Percentiles rank a stretch among this genome's conserved stretches.
Evolutionary conservation across 2,329 filamentous ascomycete species (phyloP).

Genomic region (Cladophialophora bantiana): DNA sequence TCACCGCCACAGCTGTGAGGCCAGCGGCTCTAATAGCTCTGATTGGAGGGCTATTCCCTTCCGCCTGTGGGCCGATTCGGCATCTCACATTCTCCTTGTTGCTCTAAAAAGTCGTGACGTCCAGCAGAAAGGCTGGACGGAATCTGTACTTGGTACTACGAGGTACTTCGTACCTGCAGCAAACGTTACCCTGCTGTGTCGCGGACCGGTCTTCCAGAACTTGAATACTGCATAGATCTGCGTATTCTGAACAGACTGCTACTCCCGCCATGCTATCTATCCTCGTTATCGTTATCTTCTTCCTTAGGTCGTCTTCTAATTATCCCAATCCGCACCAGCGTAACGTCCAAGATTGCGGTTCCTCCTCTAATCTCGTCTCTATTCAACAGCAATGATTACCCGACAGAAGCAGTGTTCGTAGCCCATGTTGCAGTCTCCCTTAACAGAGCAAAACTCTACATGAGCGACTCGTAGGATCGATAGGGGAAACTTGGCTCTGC

Average conservation of each 20-base stretch:
- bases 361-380: neutral
- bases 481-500: too few relatives aligned
- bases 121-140: neutral
- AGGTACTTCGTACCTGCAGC: constrained; percentile 9
- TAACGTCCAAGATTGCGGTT: neutral
- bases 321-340: neutral
- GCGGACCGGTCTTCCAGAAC: neutral
- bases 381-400: neutral
- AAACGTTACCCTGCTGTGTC: neutral
- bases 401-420: neutral
- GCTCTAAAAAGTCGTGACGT: neutral
- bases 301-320: neutral
- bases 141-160: too few relatives aligned
- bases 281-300: neutral
- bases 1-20: neutral
- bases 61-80: constrained; percentile 29
- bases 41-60: neutral
- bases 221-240: neutral
- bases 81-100: constrained; percentile 10
- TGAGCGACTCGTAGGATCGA: too few relatives aligned
- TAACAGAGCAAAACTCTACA: too few relatives aligned
- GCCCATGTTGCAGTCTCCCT: too few relatives aligned
- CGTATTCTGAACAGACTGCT: neutral
- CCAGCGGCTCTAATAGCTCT: neutral
- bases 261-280: neutral